phyloP scores from a whole-genome alignment of 768 basidiomycete species.

The Leccinum boreale region DNA sequence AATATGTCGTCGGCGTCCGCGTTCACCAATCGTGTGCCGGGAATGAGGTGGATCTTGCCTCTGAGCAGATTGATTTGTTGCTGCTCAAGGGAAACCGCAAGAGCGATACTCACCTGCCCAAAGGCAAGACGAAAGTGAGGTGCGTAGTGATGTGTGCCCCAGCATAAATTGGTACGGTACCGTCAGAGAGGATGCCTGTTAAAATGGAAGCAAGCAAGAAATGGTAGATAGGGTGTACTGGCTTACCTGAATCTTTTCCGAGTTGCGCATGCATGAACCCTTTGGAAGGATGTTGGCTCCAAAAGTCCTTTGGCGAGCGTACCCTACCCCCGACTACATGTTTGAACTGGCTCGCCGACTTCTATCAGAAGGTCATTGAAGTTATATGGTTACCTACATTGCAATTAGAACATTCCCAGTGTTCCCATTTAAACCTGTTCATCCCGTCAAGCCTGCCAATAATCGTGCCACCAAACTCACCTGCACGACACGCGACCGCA shows the following conservation, averaged over 20 bases:
- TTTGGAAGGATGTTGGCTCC: constrained; percentile 28
- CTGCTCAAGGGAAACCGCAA: neutral
- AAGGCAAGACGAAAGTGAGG: constrained; percentile 52
- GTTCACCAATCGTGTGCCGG: constrained; percentile 38
- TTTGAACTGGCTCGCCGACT: constrained; percentile 8
- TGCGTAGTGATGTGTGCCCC: constrained; percentile 23
- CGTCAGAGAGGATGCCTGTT: constrained; percentile 19
- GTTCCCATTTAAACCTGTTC: constrained; percentile 66
- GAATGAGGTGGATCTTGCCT: constrained; percentile 61
- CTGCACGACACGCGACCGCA: constrained; percentile 77
- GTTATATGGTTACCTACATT: constrained; percentile 35
- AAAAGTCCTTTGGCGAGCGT: constrained; percentile 37
- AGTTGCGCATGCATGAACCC: constrained; percentile 28
- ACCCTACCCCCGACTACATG: constrained; percentile 18
- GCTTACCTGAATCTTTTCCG: constrained; percentile 29
- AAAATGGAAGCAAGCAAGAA: neutral
- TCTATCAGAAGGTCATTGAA: neutral
- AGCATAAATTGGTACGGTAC: constrained; percentile 17
- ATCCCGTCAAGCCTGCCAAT: neutral
- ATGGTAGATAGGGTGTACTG: neutral
- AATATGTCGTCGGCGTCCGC: constrained; percentile 55
- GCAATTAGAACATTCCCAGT: constrained; percentile 68
- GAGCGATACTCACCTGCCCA: constrained; percentile 36
- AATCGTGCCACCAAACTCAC: constrained; percentile 36
- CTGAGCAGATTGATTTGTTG: constrained; percentile 23